phyloP scores from a whole-genome alignment of 441 rosid genomes.

The Populus trichocarpa region DNA sequence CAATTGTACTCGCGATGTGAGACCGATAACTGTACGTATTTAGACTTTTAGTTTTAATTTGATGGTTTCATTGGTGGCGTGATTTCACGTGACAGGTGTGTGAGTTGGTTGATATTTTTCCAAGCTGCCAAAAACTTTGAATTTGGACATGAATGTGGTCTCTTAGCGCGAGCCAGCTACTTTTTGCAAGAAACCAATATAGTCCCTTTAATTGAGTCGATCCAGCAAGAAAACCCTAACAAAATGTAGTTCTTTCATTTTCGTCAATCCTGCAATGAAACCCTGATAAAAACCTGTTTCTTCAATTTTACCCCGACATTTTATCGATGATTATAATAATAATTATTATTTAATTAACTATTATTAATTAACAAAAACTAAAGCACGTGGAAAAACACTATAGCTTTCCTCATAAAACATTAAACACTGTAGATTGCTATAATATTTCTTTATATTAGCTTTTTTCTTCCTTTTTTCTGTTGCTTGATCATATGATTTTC shows the following conservation, averaged over 20 bases:
- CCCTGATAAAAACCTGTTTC: too few species aligned
- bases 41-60: neutral
- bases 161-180: neutral
- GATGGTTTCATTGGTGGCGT: neutral
- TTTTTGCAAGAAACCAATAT: neutral
- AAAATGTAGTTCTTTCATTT: too few species aligned
- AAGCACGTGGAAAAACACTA: fast-evolving
- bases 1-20: neutral
- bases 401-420: too few species aligned
- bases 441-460: too few species aligned
- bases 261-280: too few species aligned
- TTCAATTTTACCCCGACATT: neutral
- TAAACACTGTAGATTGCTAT: too few species aligned
- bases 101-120: neutral
- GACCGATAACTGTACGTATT: neutral
- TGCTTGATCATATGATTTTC: too few species aligned
- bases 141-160: neutral
- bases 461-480: too few species aligned
- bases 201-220: neutral
- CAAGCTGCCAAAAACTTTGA: neutral
- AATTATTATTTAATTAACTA: too few species aligned
- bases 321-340: too few species aligned
- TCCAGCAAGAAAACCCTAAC: neutral
- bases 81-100: neutral
- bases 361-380: too few species aligned